Evolutionary conservation across 192 early-diverging fungal species (phyloP).

Genomic region (Coemansia umbellata): DNA sequence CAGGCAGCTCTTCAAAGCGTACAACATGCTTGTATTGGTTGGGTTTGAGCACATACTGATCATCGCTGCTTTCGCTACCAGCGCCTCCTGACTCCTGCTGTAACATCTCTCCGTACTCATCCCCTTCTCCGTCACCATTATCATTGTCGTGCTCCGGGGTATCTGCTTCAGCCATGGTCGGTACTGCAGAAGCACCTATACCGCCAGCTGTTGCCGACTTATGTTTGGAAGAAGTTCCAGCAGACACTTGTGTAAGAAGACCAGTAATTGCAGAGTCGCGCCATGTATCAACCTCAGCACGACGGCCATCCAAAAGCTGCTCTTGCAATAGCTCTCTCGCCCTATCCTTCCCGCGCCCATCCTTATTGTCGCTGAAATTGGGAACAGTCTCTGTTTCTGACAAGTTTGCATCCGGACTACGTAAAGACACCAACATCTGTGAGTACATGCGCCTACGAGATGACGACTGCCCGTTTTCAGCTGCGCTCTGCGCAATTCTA

Average conservation of each 20-base stretch:
- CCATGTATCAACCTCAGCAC: conserved; percentile 16
- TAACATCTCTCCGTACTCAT: too few relatives aligned
- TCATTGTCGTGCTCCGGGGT: not conserved
- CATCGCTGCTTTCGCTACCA: conserved; percentile 3
- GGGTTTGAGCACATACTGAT: not conserved
- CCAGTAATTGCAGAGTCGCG: conserved; percentile 43
- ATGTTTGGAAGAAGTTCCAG: conserved; percentile 11
- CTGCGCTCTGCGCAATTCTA: conserved; percentile 19
- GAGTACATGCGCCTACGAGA: conserved; percentile 35
- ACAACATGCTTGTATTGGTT: conserved; percentile 10
- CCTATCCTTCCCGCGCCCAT: not conserved
- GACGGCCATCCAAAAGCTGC: not conserved
- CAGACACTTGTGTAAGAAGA: conserved; percentile 24
- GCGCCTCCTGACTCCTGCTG: too few relatives aligned
- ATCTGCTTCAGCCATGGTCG: conserved; percentile 1
- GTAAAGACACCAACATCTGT: conserved; percentile 22
- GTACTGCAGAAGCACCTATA: not conserved
- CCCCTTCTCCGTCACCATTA: too few relatives aligned
- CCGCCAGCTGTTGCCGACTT: conserved; percentile 3
- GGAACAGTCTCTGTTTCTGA: not conserved
- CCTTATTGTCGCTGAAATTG: not conserved
- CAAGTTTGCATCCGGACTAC: not conserved
- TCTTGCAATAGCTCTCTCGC: not conserved
- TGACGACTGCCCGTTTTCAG: conserved; percentile 23
- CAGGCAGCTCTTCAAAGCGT: conserved; percentile 4